Conservation (phyloP, 305 asterid genomes). For the Fraxinus albicans region DNA sequence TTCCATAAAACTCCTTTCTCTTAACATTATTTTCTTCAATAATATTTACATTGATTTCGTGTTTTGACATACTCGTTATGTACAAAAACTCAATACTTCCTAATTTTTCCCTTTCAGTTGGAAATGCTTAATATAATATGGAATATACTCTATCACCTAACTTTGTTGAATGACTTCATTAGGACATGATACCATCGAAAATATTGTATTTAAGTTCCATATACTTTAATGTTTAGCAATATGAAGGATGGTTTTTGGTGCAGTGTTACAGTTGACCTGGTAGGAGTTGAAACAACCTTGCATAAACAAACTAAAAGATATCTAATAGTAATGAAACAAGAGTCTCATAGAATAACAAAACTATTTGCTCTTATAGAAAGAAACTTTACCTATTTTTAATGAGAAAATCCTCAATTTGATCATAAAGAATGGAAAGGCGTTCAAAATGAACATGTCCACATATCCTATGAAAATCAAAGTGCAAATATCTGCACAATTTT, state of each 20-base stretch:
- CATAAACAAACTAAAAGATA: neutral
- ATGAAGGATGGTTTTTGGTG: neutral
- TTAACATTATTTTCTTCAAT: neutral
- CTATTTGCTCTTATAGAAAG: constrained; percentile 13
- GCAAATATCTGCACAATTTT: constrained; percentile 72
- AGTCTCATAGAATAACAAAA: constrained; percentile 13
- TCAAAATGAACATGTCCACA: constrained; percentile 99
- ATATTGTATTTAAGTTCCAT: neutral
- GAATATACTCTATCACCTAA: neutral
- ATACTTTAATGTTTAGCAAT: neutral
- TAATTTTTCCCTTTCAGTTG: neutral
- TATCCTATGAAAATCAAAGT: constrained; percentile 94
- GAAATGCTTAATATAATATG: neutral
- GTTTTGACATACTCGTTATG: neutral
- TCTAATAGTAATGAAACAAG: neutral
- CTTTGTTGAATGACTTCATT: neutral
- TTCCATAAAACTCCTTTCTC: neutral
- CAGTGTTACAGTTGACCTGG: neutral
- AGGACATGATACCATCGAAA: neutral
- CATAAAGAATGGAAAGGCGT: constrained; percentile 89
- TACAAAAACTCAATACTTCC: neutral
- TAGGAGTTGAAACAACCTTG: neutral
- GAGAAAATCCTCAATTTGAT: constrained; percentile 93
- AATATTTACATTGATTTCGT: neutral
- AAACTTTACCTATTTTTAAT: constrained; percentile 76